Evolutionary conservation across 768 basidiomycete genomes (phyloP).

Genomic region (Suillus spraguei): DNA sequence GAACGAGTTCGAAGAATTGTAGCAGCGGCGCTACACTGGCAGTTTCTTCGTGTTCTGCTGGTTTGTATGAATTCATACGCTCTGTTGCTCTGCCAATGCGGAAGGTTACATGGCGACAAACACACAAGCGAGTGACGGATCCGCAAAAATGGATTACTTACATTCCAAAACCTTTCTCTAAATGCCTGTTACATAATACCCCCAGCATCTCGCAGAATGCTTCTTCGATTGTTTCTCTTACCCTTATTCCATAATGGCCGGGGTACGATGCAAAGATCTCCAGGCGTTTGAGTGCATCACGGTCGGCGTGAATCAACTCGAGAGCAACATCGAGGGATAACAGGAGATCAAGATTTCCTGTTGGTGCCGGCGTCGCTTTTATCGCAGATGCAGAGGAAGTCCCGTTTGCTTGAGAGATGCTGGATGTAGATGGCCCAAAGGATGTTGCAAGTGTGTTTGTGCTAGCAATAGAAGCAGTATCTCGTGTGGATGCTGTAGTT

Average conservation of each 20-base stretch:
- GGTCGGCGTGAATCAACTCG: conserved; percentile 90
- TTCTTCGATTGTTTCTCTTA: conserved; percentile 93
- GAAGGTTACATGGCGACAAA: conserved; percentile 7
- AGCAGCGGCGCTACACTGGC: conserved; percentile 88
- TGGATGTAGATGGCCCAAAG: not conserved
- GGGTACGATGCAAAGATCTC: conserved; percentile 91
- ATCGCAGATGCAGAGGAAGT: not conserved
- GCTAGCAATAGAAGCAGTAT: conserved; percentile 8
- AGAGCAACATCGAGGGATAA: conserved; percentile 91
- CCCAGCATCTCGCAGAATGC: conserved; percentile 84
- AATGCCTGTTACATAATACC: conserved; percentile 76
- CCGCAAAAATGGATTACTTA: conserved; percentile 36
- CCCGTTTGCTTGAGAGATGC: not conserved
- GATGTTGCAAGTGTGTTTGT: conserved; percentile 9
- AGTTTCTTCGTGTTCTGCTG: conserved; percentile 81
- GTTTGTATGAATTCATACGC: conserved; percentile 88
- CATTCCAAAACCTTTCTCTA: conserved; percentile 78
- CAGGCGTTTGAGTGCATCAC: conserved; percentile 88
- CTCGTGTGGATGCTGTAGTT: not conserved
- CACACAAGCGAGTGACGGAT: not conserved
- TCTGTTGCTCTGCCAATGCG: conserved; percentile 67
- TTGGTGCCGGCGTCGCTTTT: conserved; percentile 7
- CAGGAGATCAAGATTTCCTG: conserved; percentile 72
- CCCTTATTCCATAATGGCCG: conserved; percentile 82
- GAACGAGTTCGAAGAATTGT: conserved; percentile 97